Conservation (phyloP, 169 alveolate genomes). For the Fabrea salina region DNA sequence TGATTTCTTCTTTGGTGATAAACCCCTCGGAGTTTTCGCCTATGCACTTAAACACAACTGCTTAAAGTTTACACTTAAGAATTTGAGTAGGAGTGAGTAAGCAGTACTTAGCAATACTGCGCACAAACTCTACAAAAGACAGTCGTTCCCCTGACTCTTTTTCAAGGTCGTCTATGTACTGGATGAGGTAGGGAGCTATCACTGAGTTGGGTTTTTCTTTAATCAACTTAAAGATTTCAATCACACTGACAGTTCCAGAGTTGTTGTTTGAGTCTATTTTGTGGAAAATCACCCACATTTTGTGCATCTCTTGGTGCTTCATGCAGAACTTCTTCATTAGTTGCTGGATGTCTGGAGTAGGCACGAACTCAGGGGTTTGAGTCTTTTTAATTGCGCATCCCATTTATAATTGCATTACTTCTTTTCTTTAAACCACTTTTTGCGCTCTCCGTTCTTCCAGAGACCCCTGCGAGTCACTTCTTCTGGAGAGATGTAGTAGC, state of each 20-base stretch:
- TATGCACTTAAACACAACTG: slow-evolving; percentile 20
- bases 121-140: slow-evolving; percentile 6
- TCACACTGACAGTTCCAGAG: slow-evolving; percentile 27
- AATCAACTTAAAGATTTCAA: slow-evolving; percentile 14
- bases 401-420: background rate
- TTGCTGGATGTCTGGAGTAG: too few relatives aligned
- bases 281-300: too few relatives aligned
- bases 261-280: too few relatives aligned
- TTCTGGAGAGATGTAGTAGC: slow-evolving; percentile 26
- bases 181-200: slow-evolving; percentile 27
- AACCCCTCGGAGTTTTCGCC: slow-evolving; percentile 9
- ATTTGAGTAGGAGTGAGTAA: slow-evolving; percentile 5
- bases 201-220: slow-evolving; percentile 17
- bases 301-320: too few relatives aligned
- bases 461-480: slow-evolving; percentile 36
- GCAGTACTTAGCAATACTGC: background rate
- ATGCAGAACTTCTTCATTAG: too few relatives aligned
- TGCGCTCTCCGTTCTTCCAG: slow-evolving; percentile 51
- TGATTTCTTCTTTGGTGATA: slow-evolving; percentile 19
- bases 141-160: background rate
- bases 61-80: background rate
- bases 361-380: too few relatives aligned
- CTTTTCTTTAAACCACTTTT: slow-evolving; percentile 40
- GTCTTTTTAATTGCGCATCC: too few relatives aligned
- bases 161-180: slow-evolving; percentile 6